A percentile compares a stretch with the other conserved stretches of the same genome.
Evolutionary conservation across 1,284 basidiomycete genomes (phyloP).

Genomic region (Pyrrhoderma noxium): DNA sequence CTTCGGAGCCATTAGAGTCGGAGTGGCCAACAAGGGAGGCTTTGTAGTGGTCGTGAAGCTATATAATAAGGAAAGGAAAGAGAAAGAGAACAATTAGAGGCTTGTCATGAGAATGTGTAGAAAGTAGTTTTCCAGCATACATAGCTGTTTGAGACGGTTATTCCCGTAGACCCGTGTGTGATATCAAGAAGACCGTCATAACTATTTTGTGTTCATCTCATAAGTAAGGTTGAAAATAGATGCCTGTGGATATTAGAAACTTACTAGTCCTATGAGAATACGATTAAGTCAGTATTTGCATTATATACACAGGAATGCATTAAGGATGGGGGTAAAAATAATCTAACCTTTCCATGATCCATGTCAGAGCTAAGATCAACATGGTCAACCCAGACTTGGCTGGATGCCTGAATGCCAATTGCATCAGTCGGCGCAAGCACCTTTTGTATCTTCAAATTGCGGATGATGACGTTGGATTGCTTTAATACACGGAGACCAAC

Average conservation of each 20-base stretch:
- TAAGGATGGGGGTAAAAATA: too few relatives aligned
- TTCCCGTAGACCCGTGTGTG: conserved; percentile 35
- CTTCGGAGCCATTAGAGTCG: conserved; percentile 33
- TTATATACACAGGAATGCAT: too few relatives aligned
- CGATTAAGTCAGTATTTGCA: too few relatives aligned
- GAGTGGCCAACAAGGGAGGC: conserved; percentile 38
- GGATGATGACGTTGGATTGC: conserved; percentile 39
- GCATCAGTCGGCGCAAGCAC: conserved; percentile 39
- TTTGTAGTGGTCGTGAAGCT: conserved; percentile 38
- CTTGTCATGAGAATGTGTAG: too few relatives aligned
- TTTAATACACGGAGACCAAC: conserved; percentile 37
- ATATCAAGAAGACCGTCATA: conserved; percentile 33
- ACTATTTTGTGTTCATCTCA: conserved; percentile 20
- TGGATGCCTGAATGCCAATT: conserved; percentile 36
- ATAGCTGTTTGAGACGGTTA: conserved; percentile 32
- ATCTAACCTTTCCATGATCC: conserved; percentile 32
- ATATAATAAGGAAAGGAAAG: conserved; percentile 16
- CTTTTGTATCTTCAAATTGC: conserved; percentile 43
- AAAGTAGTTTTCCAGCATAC: too few relatives aligned
- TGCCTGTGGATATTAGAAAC: neutral
- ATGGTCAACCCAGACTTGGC: conserved; percentile 42
- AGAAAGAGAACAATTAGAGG: too few relatives aligned
- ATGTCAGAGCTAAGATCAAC: conserved; percentile 32
- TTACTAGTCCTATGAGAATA: conserved; percentile 15
- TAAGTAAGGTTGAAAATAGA: too few relatives aligned